Conservation (phyloP, 805 yeast species). For the Hanseniaspora pseudoguilliermondii region DNA sequence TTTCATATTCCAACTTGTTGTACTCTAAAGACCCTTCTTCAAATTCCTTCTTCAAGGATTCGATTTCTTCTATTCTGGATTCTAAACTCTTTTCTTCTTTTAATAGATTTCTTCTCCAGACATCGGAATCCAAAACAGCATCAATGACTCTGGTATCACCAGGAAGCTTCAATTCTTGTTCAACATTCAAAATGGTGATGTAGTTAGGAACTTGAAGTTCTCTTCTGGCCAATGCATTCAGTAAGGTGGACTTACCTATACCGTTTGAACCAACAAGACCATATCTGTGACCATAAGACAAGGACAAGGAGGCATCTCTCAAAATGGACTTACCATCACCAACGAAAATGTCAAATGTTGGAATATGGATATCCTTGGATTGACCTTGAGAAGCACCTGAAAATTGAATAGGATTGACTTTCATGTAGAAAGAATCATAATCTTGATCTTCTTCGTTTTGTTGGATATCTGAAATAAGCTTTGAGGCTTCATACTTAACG, state of each 20-base stretch:
- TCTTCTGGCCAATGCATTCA: conserved; percentile 85
- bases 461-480: conserved; percentile 52
- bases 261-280: conserved; percentile 99
- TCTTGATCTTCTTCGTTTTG: conserved; percentile 36
- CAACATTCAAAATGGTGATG: conserved; percentile 90
- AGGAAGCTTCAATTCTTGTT: conserved; percentile 81
- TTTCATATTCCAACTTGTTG: conserved; percentile 74
- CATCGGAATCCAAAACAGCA: conserved; percentile 97
- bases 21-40: conserved; percentile 65
- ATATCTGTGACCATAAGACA: conserved; percentile 85
- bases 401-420: conserved; percentile 87
- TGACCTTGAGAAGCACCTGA: conserved; percentile 76
- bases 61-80: conserved; percentile 66
- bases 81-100: conserved; percentile 63
- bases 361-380: conserved; percentile 91
- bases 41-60: conserved; percentile 52
- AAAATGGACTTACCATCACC: conserved; percentile 92
- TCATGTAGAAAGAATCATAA: conserved; percentile 88
- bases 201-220: conserved; percentile 90
- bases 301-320: conserved; percentile 72
- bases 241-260: conserved; percentile 94
- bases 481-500: conserved; percentile 88
- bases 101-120: conserved; percentile 87
- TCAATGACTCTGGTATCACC: conserved; percentile 85
- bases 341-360: conserved; percentile 83